Base-by-base conservation (phyloP, 345 rosid species). In the Draba incana region DNA sequence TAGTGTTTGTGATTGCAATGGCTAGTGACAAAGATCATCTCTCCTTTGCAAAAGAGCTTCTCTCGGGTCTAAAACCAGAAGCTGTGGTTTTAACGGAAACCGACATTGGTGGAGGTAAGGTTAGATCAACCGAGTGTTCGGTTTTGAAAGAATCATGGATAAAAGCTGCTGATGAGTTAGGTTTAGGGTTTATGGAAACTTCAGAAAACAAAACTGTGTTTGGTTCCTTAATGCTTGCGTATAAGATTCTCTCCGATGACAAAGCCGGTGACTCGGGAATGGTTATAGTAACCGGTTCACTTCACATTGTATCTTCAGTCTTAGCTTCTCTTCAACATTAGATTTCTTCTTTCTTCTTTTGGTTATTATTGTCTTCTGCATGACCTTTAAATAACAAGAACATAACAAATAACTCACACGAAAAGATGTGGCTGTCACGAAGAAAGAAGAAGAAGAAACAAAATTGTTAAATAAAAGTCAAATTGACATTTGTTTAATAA, bases 21-120 rank as follows among this genome's bases (percentile, higher is more conserved):
- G 33, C 99, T 59, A 81, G 68, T 43, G 97, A 94, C 77, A 91
- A 91, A 73, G 95, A 91, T 78, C 97, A 88, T 78, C 62, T 81
- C 10, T 87, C 84, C 37, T 94, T 94, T 77, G 96, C 97, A 31
- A 86, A 69, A 75, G 91, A 90, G 72, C 79, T 94, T 69, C 86
- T 93, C 46, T 81, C 87, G 7, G 95, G 55, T 71, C 39, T n/a
- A 42, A 79, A 70, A 68, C 48, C 87, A 70, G 92, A 83, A 66
- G 90, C 82, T 3, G 88, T 84, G 49, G 38, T 85, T 66, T 35
- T 89, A 55, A 91, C 95, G 27, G 97, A 94, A 80, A 83, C 80
- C 23, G 79, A 84, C 39, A 85, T 94, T 23, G 91, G 85, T 2
- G 96, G 96, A 68, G 86, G 80, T 35, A 81, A 77, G 59, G 76